Base-by-base conservation (phyloP, 1,139 yeast species). In the Magnusiomyces ingens region DNA sequence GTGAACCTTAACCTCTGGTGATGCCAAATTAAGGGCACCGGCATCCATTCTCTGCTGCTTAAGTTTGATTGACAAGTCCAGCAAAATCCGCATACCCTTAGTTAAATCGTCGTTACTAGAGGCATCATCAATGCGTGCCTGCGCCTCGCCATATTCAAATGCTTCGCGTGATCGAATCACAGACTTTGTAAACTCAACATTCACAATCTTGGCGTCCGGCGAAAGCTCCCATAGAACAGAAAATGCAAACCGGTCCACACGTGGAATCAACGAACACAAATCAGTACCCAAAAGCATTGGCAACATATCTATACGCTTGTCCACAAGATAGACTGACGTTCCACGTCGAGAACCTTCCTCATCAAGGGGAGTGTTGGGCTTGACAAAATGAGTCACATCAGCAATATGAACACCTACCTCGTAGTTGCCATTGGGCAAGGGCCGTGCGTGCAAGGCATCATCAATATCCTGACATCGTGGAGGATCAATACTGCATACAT, bases 341-440 rank as follows among this genome's bases (percentile, higher is more conserved):
- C 97, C 98, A 70, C 99, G 81, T 1, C 95, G 78, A 1, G 98
- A 96, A 70, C 98, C 99, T 71, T 94, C 99, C 50, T 81, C 85
- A 68, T 94, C 99, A 57, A 94, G 75, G 0, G 99, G 84, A 3
- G 97, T 90, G 59, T 84, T 86, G 0, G 99, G 85, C 69, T 90
- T 89, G 49, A 94, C 99, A 64, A 94, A 94, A 70, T 94, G 95
- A 0, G 98, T 89, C 21, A 94, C 99, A 73, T 94, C 99, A 5
- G 99, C 99, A 73, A 94, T 94, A 68, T 94, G 99, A 37, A 94
- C 99, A 65, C 99, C 99, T 51, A 94, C 96, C 68, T 93, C 96
- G 72, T 80, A 90, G 67, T 91, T 89, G 1, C 99, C 99, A 68
- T 94, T 93, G 1, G 96, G 91, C 49, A 94, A 76, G 54, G 70